A percentile compares a stretch with the other conserved stretches of the same genome.
phyloP scores from a whole-genome alignment of 1,284 basidiomycete genomes.

The Rhizoctonia solani region DNA sequence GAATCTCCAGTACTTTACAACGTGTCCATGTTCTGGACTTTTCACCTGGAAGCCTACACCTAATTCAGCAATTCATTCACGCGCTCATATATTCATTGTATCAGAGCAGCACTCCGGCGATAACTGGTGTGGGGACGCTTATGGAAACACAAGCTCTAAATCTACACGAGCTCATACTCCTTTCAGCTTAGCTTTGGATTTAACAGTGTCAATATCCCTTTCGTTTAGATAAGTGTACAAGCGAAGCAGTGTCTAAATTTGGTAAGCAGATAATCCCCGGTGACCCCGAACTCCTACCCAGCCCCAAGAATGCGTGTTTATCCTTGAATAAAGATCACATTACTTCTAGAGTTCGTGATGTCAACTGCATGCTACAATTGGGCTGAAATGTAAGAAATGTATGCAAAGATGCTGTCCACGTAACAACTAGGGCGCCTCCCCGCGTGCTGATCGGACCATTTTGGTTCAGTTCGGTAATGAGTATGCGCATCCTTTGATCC shows the following conservation, averaged over 20 bases:
- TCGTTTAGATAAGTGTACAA: conserved; percentile 23
- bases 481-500: too few relatives aligned
- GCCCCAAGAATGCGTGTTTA: neutral
- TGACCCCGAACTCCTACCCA: neutral
- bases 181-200: neutral
- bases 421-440: too few relatives aligned
- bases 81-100: neutral
- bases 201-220: neutral
- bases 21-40: too few relatives aligned
- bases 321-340: neutral
- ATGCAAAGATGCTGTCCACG: neutral
- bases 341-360: neutral
- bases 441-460: neutral
- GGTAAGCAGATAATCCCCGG: conserved; percentile 23
- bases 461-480: too few relatives aligned
- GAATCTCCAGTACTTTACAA: too few relatives aligned
- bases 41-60: too few relatives aligned
- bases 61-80: too few relatives aligned
- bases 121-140: neutral
- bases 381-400: neutral
- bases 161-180: conserved; percentile 15
- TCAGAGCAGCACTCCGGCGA: neutral
- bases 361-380: neutral
- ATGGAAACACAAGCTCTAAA: neutral
- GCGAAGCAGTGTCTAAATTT: neutral